Percentiles rank a stretch among this genome's conserved stretches.
These are phyloP conservation scores for Tetrapisispora fleetii DNA, from an alignment of 805 yeast species.

Conservation along the genomic window DNA sequence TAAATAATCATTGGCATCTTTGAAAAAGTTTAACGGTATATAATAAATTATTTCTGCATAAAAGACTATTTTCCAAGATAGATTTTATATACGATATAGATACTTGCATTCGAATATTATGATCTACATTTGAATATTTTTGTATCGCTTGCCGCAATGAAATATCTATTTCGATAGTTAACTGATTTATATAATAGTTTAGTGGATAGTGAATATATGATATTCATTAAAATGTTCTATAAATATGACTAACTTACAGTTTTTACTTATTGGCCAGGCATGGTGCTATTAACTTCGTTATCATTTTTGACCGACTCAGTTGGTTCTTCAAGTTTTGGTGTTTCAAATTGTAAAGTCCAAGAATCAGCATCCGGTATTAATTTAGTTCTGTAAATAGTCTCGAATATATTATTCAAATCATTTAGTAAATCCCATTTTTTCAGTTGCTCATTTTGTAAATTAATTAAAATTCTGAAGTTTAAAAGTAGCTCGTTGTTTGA, in stretches of 20 bases:
- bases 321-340: not conserved
- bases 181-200: too few relatives aligned
- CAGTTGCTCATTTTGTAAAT: conserved; percentile 15
- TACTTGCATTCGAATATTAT: not conserved
- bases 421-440: conserved; percentile 16
- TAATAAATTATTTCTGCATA: not conserved
- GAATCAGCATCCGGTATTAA: conserved; percentile 12
- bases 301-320: not conserved
- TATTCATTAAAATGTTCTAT: not conserved
- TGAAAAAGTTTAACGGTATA: too few relatives aligned
- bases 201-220: too few relatives aligned
- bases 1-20: not conserved
- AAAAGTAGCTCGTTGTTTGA: conserved; percentile 19
- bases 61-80: too few relatives aligned
- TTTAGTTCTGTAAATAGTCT: conserved; percentile 13
- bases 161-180: too few relatives aligned
- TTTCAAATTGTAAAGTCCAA: conserved; percentile 9
- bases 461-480: conserved; percentile 21
- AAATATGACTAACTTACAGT: not conserved
- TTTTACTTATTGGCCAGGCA: not conserved
- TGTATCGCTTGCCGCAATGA: not conserved
- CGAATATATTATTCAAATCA: conserved; percentile 16
- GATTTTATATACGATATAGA: not conserved
- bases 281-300: not conserved
- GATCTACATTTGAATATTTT: not conserved